Percentiles rank a stretch among this genome's conserved stretches.
Evolutionary conservation across 768 basidiomycete species (phyloP).

Genomic region (Cyathus striatus): DNA sequence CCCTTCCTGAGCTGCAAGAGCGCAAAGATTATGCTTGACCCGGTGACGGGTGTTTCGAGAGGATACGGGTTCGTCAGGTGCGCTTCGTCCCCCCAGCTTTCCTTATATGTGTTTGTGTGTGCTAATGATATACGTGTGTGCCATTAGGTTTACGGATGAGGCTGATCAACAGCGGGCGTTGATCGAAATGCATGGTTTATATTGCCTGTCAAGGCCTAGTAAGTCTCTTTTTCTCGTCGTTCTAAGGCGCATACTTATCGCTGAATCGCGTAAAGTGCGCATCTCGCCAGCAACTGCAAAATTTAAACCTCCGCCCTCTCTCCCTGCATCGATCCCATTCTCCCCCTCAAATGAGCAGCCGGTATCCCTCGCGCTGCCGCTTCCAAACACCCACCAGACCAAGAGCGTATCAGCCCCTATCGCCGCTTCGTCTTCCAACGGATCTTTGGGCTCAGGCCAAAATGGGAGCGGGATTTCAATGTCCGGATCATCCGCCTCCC

Average conservation of each 20-base stretch:
- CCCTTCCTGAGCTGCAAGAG: constrained; percentile 92
- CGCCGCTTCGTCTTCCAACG: constrained; percentile 45
- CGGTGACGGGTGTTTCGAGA: constrained; percentile 80
- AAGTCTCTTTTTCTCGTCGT: constrained; percentile 22
- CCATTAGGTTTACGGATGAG: constrained; percentile 76
- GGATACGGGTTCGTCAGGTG: constrained; percentile 93
- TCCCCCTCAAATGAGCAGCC: constrained; percentile 34
- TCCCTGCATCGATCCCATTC: constrained; percentile 36
- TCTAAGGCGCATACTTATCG: constrained; percentile 20
- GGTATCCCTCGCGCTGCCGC: constrained; percentile 44
- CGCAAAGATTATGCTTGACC: constrained; percentile 93
- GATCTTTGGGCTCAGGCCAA: constrained; percentile 48
- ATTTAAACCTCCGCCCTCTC: constrained; percentile 57
- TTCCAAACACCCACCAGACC: constrained; percentile 37
- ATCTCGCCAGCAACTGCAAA: constrained; percentile 89
- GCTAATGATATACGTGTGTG: constrained; percentile 9
- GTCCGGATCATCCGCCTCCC: constrained; percentile 22
- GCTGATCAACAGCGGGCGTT: constrained; percentile 85
- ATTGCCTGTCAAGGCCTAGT: constrained; percentile 88
- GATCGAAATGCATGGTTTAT: constrained; percentile 88
- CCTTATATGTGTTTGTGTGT: constrained; percentile 5
- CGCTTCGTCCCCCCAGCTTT: constrained; percentile 16
- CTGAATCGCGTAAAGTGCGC: constrained; percentile 52
- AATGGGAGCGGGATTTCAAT: constrained; percentile 47
- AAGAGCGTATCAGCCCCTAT: constrained; percentile 70